These are phyloP conservation scores for Apiotrichum domesticum DNA, from an alignment of 1,284 basidiomycete genomes.

Conservation along the genomic window DNA sequence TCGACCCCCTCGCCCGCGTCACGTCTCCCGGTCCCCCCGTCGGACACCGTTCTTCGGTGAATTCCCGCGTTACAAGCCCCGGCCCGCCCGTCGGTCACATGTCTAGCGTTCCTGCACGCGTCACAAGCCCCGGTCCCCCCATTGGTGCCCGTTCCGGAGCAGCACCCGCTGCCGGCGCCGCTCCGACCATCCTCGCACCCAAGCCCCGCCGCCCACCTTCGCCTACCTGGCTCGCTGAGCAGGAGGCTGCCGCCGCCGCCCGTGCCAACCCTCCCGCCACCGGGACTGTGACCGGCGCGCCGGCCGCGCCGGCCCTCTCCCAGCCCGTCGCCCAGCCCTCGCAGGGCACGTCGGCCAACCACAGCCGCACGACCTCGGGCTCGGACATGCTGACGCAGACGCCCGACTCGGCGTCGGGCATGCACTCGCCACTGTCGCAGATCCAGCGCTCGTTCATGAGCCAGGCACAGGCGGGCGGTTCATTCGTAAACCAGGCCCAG, in stretches of 20 bases:
- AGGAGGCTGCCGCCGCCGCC: not conserved
- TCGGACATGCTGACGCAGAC: not conserved
- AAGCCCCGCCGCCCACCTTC: not conserved
- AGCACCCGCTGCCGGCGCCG: not conserved
- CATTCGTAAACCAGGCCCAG: not conserved
- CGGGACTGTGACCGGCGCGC: not conserved
- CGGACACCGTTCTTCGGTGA: not conserved
- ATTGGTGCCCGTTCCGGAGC: not conserved
- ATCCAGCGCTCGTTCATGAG: not conserved
- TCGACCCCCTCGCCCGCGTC: slow-evolving; percentile 2
- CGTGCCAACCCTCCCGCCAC: no score
- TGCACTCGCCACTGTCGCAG: not conserved
- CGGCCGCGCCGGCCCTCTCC: not conserved
- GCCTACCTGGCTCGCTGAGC: slow-evolving; percentile 1
- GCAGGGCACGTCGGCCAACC: not conserved
- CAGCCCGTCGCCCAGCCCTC: not conserved
- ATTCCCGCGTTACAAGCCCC: not conserved
- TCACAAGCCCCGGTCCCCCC: not conserved
- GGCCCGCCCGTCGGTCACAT: not conserved
- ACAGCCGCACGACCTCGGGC: not conserved
- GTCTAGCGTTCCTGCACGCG: not conserved
- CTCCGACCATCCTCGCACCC: not conserved
- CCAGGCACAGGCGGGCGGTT: not conserved
- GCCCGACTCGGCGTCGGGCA: not conserved
- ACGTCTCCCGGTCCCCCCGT: slow-evolving; percentile 1